A percentile compares a stretch with the other conserved stretches of the same genome.
phyloP scores from a whole-genome alignment of 2,329 filamentous ascomycete genomes.

The Penicillium verrucosum region DNA sequence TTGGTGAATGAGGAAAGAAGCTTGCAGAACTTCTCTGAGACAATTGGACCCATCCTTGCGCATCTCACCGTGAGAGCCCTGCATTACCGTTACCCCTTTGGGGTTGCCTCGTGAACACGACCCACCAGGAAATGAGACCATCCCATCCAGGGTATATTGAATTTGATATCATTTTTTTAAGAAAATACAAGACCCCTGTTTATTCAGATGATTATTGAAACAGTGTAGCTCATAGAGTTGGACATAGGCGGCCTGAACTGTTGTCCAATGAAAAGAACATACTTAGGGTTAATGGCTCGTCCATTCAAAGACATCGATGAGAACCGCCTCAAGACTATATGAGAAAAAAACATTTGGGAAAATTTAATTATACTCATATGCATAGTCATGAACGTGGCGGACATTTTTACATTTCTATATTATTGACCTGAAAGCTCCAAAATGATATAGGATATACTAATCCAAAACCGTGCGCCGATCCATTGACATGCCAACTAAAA shows the following conservation, averaged over 20 bases:
- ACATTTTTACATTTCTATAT: not conserved
- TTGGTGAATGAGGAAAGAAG: not conserved
- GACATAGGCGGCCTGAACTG: not conserved
- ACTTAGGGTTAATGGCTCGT: not conserved
- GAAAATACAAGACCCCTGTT: not conserved
- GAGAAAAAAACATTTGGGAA: not conserved
- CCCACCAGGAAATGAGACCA: not conserved
- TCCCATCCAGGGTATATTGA: not conserved
- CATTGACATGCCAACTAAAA: constrained; percentile 4
- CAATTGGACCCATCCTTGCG: constrained; percentile 7
- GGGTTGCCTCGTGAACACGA: constrained; percentile 5
- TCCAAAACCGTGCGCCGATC: constrained; percentile 8
- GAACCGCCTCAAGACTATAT: not conserved
- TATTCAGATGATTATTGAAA: not conserved
- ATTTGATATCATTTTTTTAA: not conserved
- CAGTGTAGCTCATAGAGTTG: not conserved
- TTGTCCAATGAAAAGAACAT: not conserved
- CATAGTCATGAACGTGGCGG: not conserved
- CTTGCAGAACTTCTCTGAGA: not conserved
- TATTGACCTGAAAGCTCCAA: constrained; percentile 4
- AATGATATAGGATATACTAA: constrained; percentile 5
- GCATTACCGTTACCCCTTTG: constrained; percentile 3
- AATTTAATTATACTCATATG: not conserved
- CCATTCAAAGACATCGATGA: not conserved
- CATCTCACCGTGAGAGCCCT: not conserved